phyloP scores from a whole-genome alignment of 2,329 filamentous ascomycete species.

The Arthrobotrys megalospora region DNA sequence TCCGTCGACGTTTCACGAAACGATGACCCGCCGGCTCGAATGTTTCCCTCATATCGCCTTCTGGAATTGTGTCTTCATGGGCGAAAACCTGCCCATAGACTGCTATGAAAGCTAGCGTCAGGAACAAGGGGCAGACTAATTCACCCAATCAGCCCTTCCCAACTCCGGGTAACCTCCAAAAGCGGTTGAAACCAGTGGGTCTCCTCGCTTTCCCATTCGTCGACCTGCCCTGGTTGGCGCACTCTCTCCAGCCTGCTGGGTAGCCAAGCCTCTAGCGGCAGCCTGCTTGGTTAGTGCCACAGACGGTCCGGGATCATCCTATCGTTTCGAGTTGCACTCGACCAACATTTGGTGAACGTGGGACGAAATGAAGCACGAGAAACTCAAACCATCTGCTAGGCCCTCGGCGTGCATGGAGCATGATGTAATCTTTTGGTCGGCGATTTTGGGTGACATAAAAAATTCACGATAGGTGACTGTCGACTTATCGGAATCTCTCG shows the following conservation, averaged over 20 bases:
- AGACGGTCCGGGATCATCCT: slow-evolving; percentile 21
- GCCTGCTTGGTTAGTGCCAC: slow-evolving; percentile 37
- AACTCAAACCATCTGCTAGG: slow-evolving; percentile 15
- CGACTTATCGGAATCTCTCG: slow-evolving; percentile 30
- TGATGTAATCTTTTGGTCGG: slow-evolving; percentile 60
- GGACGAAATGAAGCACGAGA: slow-evolving; percentile 26
- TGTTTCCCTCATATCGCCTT: slow-evolving; percentile 33
- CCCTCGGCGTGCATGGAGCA: slow-evolving; percentile 44
- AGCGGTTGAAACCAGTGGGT: slow-evolving; percentile 44
- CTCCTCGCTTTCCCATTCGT: slow-evolving; percentile 47
- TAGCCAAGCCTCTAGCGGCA: slow-evolving; percentile 48
- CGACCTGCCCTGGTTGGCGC: slow-evolving; percentile 29
- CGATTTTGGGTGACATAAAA: slow-evolving; percentile 45
- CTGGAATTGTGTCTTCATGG: slow-evolving; percentile 41
- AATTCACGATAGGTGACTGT: slow-evolving; percentile 38
- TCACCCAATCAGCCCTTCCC: slow-evolving; percentile 56
- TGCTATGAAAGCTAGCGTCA: slow-evolving; percentile 51
- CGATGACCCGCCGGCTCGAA: slow-evolving; percentile 22
- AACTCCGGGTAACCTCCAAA: slow-evolving; percentile 55
- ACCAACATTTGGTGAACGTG: slow-evolving; percentile 27
- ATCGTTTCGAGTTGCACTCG: slow-evolving; percentile 43
- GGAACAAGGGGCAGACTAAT: slow-evolving; percentile 57
- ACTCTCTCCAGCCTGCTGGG: slow-evolving; percentile 36
- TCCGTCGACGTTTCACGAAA: slow-evolving; percentile 52
- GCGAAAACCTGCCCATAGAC: slow-evolving; percentile 27